A percentile compares a stretch with the other conserved stretches of the same genome.
Evolutionary conservation across 768 basidiomycete species (phyloP).

Genomic region (Rickenella mellea): DNA sequence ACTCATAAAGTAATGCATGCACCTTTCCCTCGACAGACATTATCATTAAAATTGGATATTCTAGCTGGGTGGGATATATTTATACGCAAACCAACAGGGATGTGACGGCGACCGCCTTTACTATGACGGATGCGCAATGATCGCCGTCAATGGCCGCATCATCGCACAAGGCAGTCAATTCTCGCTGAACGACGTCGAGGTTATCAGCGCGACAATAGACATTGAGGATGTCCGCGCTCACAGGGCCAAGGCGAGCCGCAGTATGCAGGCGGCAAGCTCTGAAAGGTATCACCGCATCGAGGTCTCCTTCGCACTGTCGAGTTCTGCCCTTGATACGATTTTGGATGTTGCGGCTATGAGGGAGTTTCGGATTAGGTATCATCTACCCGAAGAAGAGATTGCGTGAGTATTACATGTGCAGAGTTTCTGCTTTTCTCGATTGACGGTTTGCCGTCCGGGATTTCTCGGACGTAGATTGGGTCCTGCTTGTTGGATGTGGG

Average conservation of each 20-base stretch:
- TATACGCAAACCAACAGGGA: slow-evolving; percentile 98
- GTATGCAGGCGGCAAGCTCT: slow-evolving; percentile 77
- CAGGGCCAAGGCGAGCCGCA: slow-evolving; percentile 72
- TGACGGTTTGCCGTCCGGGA: slow-evolving; percentile 4
- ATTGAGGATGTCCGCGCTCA: slow-evolving; percentile 95
- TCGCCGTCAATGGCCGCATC: slow-evolving; percentile 87
- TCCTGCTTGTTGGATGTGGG: slow-evolving; percentile 99
- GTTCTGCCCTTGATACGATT: slow-evolving; percentile 52
- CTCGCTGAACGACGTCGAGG: slow-evolving; percentile 92
- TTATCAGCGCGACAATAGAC: slow-evolving; percentile 91
- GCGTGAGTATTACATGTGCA: slow-evolving; percentile 52
- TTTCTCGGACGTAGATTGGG: slow-evolving; percentile 51
- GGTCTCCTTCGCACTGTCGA: slow-evolving; percentile 69
- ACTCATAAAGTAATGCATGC: slow-evolving; percentile 66
- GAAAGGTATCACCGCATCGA: slow-evolving; percentile 77
- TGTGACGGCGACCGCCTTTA: slow-evolving; percentile 97
- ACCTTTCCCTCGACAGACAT: background rate
- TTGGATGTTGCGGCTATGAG: slow-evolving; percentile 42
- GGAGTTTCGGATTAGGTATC: slow-evolving; percentile 53
- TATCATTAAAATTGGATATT: background rate
- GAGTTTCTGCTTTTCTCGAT: background rate
- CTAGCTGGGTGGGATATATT: slow-evolving; percentile 91
- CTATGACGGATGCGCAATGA: slow-evolving; percentile 96
- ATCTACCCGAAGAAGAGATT: slow-evolving; percentile 91
- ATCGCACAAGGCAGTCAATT: slow-evolving; percentile 96